These are phyloP conservation scores for Magnolia kwangsiensis DNA, from an alignment of 164 flowering plant genomes.

Conservation along the genomic window DNA sequence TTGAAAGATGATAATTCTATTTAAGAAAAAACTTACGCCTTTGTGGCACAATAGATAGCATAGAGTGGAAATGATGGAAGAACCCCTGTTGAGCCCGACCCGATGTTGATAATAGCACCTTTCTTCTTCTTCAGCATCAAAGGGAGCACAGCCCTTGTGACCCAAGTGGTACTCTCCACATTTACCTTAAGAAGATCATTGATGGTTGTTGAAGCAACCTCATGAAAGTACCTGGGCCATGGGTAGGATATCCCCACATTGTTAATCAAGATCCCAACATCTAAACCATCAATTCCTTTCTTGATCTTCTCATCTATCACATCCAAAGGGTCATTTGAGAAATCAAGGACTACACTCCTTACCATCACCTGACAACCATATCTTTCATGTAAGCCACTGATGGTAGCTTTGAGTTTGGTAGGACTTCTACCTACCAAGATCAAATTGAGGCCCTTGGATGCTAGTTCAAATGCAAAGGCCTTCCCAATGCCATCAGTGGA, in stretches of 20 bases:
- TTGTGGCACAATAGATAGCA: constrained; percentile 19
- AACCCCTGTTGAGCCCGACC: constrained; percentile 7
- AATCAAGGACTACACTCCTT: constrained; percentile 30
- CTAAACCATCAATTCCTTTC: constrained; percentile 33
- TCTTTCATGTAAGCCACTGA: constrained; percentile 19
- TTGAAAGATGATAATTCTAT: background rate
- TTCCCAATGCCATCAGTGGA: constrained; percentile 66
- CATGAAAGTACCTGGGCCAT: constrained; percentile 12
- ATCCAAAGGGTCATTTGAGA: constrained; percentile 16
- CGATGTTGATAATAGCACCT: constrained; percentile 22
- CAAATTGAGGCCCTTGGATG: constrained; percentile 45
- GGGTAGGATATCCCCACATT: constrained; percentile 45
- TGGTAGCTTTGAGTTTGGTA: constrained; percentile 27
- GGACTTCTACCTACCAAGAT: constrained; percentile 45
- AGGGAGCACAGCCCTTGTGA: constrained; percentile 19
- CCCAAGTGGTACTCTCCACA: constrained; percentile 8
- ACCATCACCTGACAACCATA: constrained; percentile 13
- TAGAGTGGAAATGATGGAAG: constrained; percentile 14
- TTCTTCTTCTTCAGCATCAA: constrained; percentile 18
- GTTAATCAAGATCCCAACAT: constrained; percentile 55
- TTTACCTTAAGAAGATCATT: constrained; percentile 12
- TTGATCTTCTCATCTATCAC: constrained; percentile 23
- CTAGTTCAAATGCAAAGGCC: constrained; percentile 44
- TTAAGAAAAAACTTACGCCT: constrained; percentile 14
- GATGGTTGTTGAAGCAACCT: background rate